Base-by-base conservation (phyloP, 495 filamentous ascomycete species). In the Penicillium taxi region DNA sequence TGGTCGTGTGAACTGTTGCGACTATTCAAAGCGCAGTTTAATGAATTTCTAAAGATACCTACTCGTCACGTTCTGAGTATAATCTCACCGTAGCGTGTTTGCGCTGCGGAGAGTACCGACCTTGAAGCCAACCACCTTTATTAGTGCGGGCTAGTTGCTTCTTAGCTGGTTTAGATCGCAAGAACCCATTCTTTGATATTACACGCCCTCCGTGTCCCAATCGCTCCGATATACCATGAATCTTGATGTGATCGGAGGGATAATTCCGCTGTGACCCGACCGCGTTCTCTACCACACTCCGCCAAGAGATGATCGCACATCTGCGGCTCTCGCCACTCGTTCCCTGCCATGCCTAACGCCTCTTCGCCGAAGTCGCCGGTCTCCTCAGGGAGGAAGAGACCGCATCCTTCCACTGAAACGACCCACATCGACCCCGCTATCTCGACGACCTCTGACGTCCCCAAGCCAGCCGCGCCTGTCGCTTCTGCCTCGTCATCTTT, bases 401-500 rank as follows among this genome's bases (percentile, higher is more conserved):
- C 61, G 14, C 63, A 63, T 37, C 49, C 63, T 23, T 42, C 55
- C 31, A 28, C 17, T 20, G 44, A 48, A 11, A 45, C 49, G 37
- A 39, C 40, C 39, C 38, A 45, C 45, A 12, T 34, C 45, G 42
- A 48, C 36, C 35, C 45, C 44, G 37, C 39, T 37, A 23, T 12
- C 18, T 35, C 39, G 22, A 38, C 41, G 32, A 6, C 42, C 32
- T 39, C 41, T 14, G 45, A 41, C 26, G 21, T 29, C 12, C 22
- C 47, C n/a, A 42, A 41, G 36, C 30, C 53, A 15, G 40, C 48
- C 13, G 32, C 53, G 9, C 50, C 52, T 20, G 38, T 37, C 26
- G 39, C 42, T 9, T 47, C 56, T 11, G 48, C 58, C 27, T 67
- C 65, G 27, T 79, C 78, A 5, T 73, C 78, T 11, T 95, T 96